Evolutionary conservation across 768 basidiomycete species (phyloP).

Genomic region (Pholiota conissans): DNA sequence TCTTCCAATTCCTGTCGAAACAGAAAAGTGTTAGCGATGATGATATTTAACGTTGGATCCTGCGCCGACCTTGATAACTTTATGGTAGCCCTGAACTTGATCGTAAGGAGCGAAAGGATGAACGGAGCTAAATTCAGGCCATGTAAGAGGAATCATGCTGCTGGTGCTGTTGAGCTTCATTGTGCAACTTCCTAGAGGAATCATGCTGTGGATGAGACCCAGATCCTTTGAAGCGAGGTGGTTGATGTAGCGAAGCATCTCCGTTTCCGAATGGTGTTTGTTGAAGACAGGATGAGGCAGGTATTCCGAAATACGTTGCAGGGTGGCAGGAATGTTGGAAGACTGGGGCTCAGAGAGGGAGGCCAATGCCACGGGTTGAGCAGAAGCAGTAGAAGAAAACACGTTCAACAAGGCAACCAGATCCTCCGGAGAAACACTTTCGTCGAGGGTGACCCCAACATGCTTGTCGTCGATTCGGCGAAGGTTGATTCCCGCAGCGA

Average conservation of each 20-base stretch:
- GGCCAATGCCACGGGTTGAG: constrained; percentile 43
- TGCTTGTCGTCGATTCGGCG: constrained; percentile 70
- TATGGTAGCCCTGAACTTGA: constrained; percentile 86
- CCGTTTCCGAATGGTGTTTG: constrained; percentile 96
- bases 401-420: constrained; percentile 77
- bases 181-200: constrained; percentile 92
- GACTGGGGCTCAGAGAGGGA: constrained; percentile 43
- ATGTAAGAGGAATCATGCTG: constrained; percentile 95
- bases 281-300: constrained; percentile 93
- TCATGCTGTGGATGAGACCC: constrained; percentile 94
- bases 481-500: constrained; percentile 75
- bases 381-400: constrained; percentile 68
- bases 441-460: constrained; percentile 92
- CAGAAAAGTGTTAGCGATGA: neutral
- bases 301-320: constrained; percentile 66
- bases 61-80: constrained; percentile 67
- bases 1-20: constrained; percentile 75
- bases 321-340: constrained; percentile 51
- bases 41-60: neutral
- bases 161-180: constrained; percentile 99
- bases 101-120: constrained; percentile 93
- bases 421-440: constrained; percentile 78
- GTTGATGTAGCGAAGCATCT: constrained; percentile 96
- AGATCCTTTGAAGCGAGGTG: constrained; percentile 94
- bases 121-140: constrained; percentile 86